These are phyloP conservation scores for Linnemannia schmuckeri DNA, from an alignment of 192 early-diverging fungal genomes.

Conservation along the genomic window DNA sequence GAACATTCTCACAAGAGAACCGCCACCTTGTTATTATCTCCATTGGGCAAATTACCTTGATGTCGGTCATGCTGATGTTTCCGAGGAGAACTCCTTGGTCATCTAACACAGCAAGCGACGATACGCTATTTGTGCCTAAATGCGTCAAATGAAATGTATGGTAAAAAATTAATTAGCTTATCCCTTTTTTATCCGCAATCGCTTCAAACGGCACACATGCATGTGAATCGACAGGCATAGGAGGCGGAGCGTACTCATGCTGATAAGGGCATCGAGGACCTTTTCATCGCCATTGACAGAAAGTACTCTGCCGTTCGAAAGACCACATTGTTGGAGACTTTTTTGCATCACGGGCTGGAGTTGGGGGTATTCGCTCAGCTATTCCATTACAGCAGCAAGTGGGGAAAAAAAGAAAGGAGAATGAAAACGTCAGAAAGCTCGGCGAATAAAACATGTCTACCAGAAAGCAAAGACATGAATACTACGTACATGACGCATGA, in stretches of 20 bases:
- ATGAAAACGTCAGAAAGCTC: neutral
- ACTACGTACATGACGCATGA: conserved; percentile 70
- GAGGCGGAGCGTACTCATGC: conserved; percentile 34
- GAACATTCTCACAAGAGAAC: neutral
- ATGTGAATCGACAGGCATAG: too few species aligned
- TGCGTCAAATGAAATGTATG: neutral
- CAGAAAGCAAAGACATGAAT: neutral
- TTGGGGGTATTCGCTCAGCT: conserved; percentile 48
- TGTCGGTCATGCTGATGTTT: conserved; percentile 78
- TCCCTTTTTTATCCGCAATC: conserved; percentile 55
- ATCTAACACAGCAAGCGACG: conserved; percentile 73
- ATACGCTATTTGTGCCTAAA: conserved; percentile 68
- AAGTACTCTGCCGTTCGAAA: conserved; percentile 27
- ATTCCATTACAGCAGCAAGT: neutral
- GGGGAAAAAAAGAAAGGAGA: neutral
- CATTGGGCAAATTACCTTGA: conserved; percentile 60
- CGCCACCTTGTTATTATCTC: too few species aligned
- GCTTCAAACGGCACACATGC: conserved; percentile 25
- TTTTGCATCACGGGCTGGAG: conserved; percentile 53
- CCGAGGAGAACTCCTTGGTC: conserved; percentile 68
- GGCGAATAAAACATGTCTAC: too few species aligned
- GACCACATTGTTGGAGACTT: conserved; percentile 44
- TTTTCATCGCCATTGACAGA: conserved; percentile 50
- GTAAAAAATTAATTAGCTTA: conserved; percentile 45
- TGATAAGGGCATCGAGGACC: conserved; percentile 43